Percentiles rank a stretch among this genome's conserved stretches.
These are phyloP conservation scores for Plasmopara viticola DNA, from an alignment of 352 stramenopile species.

Conservation along the genomic window DNA sequence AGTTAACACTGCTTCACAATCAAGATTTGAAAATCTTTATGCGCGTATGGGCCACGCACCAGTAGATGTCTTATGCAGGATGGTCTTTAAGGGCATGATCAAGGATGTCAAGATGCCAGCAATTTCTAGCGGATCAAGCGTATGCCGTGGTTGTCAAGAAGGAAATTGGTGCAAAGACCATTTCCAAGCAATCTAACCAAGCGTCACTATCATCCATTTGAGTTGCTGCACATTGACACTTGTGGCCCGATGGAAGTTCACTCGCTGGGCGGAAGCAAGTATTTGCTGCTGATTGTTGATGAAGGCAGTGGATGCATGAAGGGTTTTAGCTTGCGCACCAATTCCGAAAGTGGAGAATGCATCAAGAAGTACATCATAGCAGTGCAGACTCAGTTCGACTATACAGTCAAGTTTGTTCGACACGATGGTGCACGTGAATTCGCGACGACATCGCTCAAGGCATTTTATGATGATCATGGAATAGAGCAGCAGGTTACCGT, in stretches of 20 bases:
- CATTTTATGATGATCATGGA: slow-evolving; percentile 5
- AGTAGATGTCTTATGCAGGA: too few relatives aligned
- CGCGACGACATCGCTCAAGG: background rate
- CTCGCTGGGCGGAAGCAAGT: background rate
- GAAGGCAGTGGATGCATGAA: slow-evolving; percentile 1
- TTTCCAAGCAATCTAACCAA: background rate
- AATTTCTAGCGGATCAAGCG: too few relatives aligned
- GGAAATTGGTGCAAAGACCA: background rate
- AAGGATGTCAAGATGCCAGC: too few relatives aligned
- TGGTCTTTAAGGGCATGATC: too few relatives aligned
- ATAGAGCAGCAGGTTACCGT: slow-evolving; percentile 12
- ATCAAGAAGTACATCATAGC: background rate
- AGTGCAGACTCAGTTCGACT: background rate
- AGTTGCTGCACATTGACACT: background rate
- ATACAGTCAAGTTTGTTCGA: too few relatives aligned
- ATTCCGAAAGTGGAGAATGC: background rate
- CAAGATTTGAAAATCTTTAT: too few relatives aligned
- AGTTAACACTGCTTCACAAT: too few relatives aligned
- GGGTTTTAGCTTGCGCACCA: background rate
- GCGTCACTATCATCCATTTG: background rate
- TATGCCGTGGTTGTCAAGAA: background rate
- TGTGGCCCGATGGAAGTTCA: background rate
- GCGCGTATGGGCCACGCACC: too few relatives aligned
- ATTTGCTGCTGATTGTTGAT: background rate
- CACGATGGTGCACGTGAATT: too few relatives aligned